These are phyloP conservation scores for Triticum dicoccoides DNA, from an alignment of 176 grass and related monocot genomes.

Conservation along the genomic window DNA sequence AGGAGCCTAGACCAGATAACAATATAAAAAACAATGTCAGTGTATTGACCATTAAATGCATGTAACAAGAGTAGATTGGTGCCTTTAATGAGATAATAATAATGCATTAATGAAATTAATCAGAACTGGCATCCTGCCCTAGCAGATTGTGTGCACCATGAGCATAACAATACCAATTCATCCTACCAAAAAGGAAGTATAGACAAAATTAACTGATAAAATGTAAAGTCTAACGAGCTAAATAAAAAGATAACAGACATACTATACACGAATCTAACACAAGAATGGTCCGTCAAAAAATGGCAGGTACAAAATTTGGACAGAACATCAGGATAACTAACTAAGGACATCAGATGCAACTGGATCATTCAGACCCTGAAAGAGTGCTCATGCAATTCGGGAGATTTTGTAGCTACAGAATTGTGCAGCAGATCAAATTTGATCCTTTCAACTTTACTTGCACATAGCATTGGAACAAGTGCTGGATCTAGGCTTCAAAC, in stretches of 20 bases:
- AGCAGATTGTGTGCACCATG: background rate
- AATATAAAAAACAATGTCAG: constrained; percentile 4
- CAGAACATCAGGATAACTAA: background rate
- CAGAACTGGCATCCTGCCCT: background rate
- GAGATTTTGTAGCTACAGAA: background rate
- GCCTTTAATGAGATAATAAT: background rate
- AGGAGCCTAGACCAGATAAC: constrained; percentile 42
- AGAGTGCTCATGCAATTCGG: background rate
- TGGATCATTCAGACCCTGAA: background rate
- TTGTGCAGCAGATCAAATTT: background rate
- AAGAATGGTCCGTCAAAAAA: background rate
- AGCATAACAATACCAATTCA: background rate
- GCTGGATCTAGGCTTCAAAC: background rate
- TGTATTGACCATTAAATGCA: background rate
- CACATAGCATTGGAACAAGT: background rate
- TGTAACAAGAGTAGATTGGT: background rate
- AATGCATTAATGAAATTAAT: background rate
- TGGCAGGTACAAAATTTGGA: background rate
- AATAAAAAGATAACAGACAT: constrained; percentile 5
- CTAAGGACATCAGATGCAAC: background rate
- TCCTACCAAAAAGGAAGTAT: background rate
- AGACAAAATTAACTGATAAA: background rate
- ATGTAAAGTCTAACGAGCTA: background rate
- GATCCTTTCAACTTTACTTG: background rate
- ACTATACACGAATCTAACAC: background rate